Evolutionary conservation across 1,284 basidiomycete genomes (phyloP).

Genomic region (Rhodotorula sp.): DNA sequence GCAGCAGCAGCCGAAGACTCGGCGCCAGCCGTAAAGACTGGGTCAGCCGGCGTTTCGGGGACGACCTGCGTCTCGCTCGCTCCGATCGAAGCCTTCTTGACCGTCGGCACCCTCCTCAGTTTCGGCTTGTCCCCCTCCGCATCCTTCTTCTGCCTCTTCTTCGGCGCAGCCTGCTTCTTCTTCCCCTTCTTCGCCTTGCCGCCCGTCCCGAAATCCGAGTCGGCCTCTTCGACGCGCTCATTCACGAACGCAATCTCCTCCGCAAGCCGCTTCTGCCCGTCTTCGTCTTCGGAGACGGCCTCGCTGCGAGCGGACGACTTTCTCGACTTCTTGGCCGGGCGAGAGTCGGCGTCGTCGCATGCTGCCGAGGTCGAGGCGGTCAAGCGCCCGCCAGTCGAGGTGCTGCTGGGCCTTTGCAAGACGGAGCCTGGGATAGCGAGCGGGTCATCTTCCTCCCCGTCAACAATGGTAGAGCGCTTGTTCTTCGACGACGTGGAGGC

Average conservation of each 20-base stretch:
- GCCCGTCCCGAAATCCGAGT: conserved; percentile 8
- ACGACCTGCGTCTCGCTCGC: background rate
- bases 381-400: background rate
- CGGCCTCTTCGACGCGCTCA: conserved; percentile 2
- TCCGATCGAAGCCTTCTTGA: conserved; percentile 4
- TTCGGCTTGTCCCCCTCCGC: background rate
- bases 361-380: background rate
- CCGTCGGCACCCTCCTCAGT: conserved; percentile 4
- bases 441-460: too few relatives aligned
- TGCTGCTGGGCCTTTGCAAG: too few relatives aligned
- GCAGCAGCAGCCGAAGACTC: background rate
- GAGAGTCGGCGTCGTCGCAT: too few relatives aligned
- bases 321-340: too few relatives aligned
- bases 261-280: background rate
- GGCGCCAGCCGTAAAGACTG: background rate
- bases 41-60: background rate
- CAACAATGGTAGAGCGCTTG: background rate
- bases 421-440: too few relatives aligned
- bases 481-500: background rate
- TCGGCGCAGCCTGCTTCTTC: background rate
- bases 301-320: too few relatives aligned
- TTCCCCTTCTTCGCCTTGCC: background rate
- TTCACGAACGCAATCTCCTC: background rate
- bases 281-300: conserved; percentile 18
- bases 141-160: background rate